Evolutionary conservation across 306 rosid species (phyloP).

Genomic region (Vigna unguiculata): DNA sequence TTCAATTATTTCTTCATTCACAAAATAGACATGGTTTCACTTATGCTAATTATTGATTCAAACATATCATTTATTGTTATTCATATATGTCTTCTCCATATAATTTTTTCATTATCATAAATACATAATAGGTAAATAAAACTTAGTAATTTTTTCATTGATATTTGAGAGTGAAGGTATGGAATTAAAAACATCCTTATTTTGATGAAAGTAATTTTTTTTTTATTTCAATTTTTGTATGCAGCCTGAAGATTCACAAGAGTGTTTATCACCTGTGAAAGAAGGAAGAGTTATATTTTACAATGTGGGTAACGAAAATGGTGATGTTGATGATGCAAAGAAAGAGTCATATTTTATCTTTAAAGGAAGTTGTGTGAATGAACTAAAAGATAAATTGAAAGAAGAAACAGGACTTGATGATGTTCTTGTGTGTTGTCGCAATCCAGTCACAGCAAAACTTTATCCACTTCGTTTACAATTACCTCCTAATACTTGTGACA

Average conservation of each 20-base stretch:
- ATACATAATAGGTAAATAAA: too few species aligned
- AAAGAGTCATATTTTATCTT: conserved; percentile 61
- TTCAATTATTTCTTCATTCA: too few species aligned
- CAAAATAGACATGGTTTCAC: too few species aligned
- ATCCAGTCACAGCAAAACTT: conserved; percentile 76
- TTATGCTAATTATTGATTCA: too few species aligned
- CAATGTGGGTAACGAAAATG: conserved; percentile 65
- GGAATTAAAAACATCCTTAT: too few species aligned
- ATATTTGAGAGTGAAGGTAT: too few species aligned
- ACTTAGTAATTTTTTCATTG: not conserved
- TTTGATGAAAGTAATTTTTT: too few species aligned
- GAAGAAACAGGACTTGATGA: conserved; percentile 62
- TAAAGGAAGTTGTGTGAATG: conserved; percentile 64
- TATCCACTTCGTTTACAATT: conserved; percentile 83
- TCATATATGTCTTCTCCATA: too few species aligned
- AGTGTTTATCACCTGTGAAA: conserved; percentile 44
- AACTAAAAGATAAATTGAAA: conserved; percentile 60
- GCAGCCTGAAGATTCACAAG: conserved; percentile 35
- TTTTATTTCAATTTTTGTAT: too few species aligned
- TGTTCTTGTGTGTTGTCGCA: conserved; percentile 72
- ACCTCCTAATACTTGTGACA: conserved; percentile 74
- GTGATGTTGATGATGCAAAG: conserved; percentile 47
- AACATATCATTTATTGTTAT: too few species aligned
- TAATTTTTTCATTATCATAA: too few species aligned
- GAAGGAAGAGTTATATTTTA: conserved; percentile 75